A percentile compares a stretch with the other conserved stretches of the same genome.
Evolutionary conservation across 2,329 filamentous ascomycete species (phyloP).

Genomic region (Alternaria sp.): DNA sequence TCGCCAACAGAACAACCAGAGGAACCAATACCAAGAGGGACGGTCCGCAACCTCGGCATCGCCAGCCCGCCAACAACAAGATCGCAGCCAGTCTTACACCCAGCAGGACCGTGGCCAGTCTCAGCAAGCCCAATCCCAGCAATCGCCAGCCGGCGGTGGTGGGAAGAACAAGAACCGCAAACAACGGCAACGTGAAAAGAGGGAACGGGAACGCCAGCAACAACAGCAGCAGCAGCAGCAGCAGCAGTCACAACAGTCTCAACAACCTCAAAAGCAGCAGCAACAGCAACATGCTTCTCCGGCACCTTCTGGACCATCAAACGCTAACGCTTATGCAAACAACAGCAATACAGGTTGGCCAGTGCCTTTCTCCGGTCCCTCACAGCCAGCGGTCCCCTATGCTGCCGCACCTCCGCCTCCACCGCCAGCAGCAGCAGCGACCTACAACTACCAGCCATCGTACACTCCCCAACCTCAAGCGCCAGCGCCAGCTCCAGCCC

Average conservation of each 20-base stretch:
- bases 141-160: slow-evolving; percentile 29
- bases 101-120: slow-evolving; percentile 7
- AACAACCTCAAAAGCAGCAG: slow-evolving; percentile 18
- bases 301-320: slow-evolving; percentile 25
- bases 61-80: slow-evolving; percentile 31
- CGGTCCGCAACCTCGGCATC: slow-evolving; percentile 28
- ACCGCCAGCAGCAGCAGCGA: slow-evolving; percentile 19
- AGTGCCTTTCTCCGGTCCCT: slow-evolving; percentile 20
- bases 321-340: slow-evolving; percentile 28
- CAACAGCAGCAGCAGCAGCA: slow-evolving; percentile 24
- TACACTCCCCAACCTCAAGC: slow-evolving; percentile 21
- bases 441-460: slow-evolving; percentile 22
- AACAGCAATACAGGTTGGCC: slow-evolving; percentile 30
- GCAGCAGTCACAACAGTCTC: slow-evolving; percentile 17
- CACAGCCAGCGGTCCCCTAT: slow-evolving; percentile 26
- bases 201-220: slow-evolving; percentile 31
- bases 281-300: slow-evolving; percentile 26
- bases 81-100: slow-evolving; percentile 28
- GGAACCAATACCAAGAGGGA: slow-evolving; percentile 32
- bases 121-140: slow-evolving; percentile 19
- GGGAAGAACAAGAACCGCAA: slow-evolving; percentile 43
- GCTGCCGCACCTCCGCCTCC: slow-evolving; percentile 22
- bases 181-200: slow-evolving; percentile 37
- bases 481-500: not conserved
- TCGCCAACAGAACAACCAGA: slow-evolving; percentile 20